Evolutionary conservation across 345 rosid genomes (phyloP).

Genomic region (Lepidium africanum): DNA sequence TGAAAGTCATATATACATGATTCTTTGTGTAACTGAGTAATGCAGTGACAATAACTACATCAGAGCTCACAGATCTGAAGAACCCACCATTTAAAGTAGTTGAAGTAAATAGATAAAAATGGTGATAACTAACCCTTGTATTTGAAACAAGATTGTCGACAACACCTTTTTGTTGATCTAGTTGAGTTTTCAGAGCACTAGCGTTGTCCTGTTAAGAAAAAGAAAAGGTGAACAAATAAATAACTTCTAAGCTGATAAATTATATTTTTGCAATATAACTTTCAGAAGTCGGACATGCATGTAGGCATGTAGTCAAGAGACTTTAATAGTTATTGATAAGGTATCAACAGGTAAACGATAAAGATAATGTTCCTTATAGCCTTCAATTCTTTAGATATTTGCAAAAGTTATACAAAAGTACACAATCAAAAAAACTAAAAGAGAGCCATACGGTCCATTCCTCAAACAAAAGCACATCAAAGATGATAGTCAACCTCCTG

Average conservation of each 20-base stretch:
- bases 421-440: not conserved
- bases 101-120: not conserved
- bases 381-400: not conserved
- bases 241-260: not conserved
- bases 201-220: slow-evolving; percentile 50
- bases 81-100: not conserved
- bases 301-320: not conserved
- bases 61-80: not conserved
- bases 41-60: not conserved
- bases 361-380: not conserved
- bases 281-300: not conserved
- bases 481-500: not conserved
- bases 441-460: not conserved
- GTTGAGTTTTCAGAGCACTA: slow-evolving; percentile 51
- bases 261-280: not conserved
- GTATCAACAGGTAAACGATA: not conserved
- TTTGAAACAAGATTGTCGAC: slow-evolving; percentile 74
- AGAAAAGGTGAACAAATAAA: not conserved
- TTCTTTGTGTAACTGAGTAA: not conserved
- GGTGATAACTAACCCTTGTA: slow-evolving; percentile 45
- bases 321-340: not conserved
- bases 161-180: slow-evolving; percentile 61
- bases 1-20: not conserved
- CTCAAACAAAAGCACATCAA: not conserved
- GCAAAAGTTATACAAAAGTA: not conserved